Percentiles rank a stretch among this genome's conserved stretches.
These are phyloP conservation scores for Gossypium trilobum DNA, from an alignment of 441 rosid genomes.

Conservation along the genomic window DNA sequence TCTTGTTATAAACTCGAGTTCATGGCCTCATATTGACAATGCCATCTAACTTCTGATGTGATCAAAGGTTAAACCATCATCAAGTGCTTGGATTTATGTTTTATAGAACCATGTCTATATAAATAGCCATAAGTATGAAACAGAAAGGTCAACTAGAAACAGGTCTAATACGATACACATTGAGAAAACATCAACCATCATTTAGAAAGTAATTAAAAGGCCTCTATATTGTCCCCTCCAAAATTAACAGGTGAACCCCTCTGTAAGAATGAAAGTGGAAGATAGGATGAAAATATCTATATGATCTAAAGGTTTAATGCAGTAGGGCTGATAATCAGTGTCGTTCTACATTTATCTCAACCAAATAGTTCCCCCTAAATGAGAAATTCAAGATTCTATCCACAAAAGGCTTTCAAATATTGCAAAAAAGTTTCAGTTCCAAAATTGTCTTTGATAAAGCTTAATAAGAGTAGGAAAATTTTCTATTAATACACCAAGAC, in stretches of 20 bases:
- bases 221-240: background rate
- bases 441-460: conserved; percentile 1
- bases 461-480: background rate
- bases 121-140: background rate
- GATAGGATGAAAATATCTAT: background rate
- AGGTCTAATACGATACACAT: background rate
- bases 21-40: background rate
- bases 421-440: background rate
- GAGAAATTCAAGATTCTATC: conserved; percentile 2
- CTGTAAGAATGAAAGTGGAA: background rate
- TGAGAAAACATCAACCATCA: background rate
- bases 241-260: background rate
- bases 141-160: background rate
- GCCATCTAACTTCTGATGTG: background rate
- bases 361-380: background rate
- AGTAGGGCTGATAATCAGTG: background rate
- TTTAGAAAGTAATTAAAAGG: background rate
- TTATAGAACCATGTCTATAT: background rate
- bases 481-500: background rate
- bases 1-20: background rate
- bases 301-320: background rate
- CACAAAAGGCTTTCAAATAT: background rate
- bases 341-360: background rate
- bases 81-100: background rate
- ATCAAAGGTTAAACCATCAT: background rate